Percentiles rank a stretch among this genome's conserved stretches.
Evolutionary conservation across 2,329 filamentous ascomycete species (phyloP).

Genomic region (Lecanicillium sp.): DNA sequence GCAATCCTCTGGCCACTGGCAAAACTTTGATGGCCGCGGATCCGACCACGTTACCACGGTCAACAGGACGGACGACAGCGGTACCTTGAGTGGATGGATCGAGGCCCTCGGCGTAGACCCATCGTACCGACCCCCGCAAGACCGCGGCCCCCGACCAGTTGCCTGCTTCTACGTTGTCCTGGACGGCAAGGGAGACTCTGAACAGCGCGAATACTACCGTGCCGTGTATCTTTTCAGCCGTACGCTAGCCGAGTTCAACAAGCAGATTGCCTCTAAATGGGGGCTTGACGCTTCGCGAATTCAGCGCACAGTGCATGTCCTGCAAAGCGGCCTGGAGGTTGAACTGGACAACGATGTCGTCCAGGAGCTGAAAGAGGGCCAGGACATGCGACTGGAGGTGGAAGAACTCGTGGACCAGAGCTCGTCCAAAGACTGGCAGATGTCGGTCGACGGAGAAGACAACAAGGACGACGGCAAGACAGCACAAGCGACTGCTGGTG

Average conservation of each 20-base stretch:
- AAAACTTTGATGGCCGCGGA: slow-evolving; percentile 48
- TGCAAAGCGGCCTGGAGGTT: slow-evolving; percentile 69
- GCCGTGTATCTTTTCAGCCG: slow-evolving; percentile 80
- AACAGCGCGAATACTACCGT: slow-evolving; percentile 60
- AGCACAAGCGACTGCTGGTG: slow-evolving; percentile 2
- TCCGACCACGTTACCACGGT: slow-evolving; percentile 47
- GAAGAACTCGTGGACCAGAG: slow-evolving; percentile 39
- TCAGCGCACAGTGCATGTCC: slow-evolving; percentile 62
- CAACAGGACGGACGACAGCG: slow-evolving; percentile 49
- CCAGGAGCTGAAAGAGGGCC: slow-evolving; percentile 74
- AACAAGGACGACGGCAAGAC: slow-evolving; percentile 21
- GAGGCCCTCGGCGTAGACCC: slow-evolving; percentile 87
- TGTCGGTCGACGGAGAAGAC: slow-evolving; percentile 46
- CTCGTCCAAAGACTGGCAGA: slow-evolving; percentile 47
- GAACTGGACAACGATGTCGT: slow-evolving; percentile 89
- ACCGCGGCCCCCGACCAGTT: slow-evolving; percentile 62
- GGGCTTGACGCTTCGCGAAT: slow-evolving; percentile 67
- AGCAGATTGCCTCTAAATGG: slow-evolving; percentile 70
- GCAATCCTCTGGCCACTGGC: slow-evolving; percentile 48
- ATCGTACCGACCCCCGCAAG: slow-evolving; percentile 70
- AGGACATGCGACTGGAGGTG: slow-evolving; percentile 79
- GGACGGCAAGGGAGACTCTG: slow-evolving; percentile 40
- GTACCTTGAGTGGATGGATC: slow-evolving; percentile 72
- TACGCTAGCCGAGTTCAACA: slow-evolving; percentile 65
- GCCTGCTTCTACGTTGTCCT: slow-evolving; percentile 82